A percentile compares a stretch with the other conserved stretches of the same genome.
These are phyloP conservation scores for Primulina huaijiensis DNA, from an alignment of 257 asterid genomes.

Conservation along the genomic window DNA sequence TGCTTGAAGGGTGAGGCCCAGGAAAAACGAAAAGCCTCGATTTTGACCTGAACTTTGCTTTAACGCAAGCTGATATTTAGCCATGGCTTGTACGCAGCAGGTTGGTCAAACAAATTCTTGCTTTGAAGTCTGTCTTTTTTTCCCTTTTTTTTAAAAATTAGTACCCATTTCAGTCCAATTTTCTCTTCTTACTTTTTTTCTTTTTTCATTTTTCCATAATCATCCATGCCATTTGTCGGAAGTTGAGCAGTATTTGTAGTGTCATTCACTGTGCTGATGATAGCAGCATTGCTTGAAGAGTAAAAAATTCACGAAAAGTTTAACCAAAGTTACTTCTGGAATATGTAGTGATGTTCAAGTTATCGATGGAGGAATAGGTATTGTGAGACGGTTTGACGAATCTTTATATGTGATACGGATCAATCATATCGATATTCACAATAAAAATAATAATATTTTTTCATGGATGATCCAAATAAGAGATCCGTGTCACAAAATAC, in stretches of 20 bases:
- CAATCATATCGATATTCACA: too few relatives aligned
- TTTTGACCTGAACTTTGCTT: conserved; percentile 45
- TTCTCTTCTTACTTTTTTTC: not conserved
- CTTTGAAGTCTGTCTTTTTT: not conserved
- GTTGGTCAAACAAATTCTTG: conserved; percentile 16
- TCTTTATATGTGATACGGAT: too few relatives aligned
- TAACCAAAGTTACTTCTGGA: too few relatives aligned
- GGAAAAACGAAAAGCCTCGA: conserved; percentile 23
- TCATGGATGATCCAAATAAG: too few relatives aligned
- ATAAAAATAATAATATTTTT: too few relatives aligned
- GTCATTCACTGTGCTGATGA: too few relatives aligned
- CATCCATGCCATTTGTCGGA: not conserved
- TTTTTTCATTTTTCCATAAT: not conserved
- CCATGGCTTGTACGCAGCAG: conserved; percentile 21
- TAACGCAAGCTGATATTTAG: conserved; percentile 35
- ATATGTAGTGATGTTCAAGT: too few relatives aligned
- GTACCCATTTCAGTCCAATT: not conserved
- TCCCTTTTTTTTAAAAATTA: not conserved
- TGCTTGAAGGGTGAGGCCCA: conserved; percentile 35
- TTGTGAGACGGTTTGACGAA: too few relatives aligned
- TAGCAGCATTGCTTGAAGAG: too few relatives aligned
- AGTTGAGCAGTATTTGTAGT: not conserved
- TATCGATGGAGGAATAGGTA: too few relatives aligned
- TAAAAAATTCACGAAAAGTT: too few relatives aligned
- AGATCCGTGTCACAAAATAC: too few relatives aligned